These are phyloP conservation scores for Candida bentonensis DNA, from an alignment of 805 yeast species.

Conservation along the genomic window DNA sequence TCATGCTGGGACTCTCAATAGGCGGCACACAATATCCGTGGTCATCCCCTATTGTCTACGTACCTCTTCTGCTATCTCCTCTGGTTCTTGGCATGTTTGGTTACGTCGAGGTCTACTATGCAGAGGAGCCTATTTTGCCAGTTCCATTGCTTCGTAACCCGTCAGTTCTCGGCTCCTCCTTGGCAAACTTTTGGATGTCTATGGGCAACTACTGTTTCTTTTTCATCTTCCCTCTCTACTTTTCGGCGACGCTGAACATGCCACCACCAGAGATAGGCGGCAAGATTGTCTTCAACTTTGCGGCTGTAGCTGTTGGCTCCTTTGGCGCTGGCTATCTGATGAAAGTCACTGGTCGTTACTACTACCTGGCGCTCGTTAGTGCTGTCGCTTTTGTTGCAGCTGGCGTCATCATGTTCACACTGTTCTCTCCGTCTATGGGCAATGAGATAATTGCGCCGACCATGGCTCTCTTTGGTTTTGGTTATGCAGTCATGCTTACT, in stretches of 20 bases:
- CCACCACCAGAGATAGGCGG: background rate
- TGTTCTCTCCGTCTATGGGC: constrained; percentile 5
- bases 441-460: constrained; percentile 11
- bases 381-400: constrained; percentile 39
- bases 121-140: constrained; percentile 51
- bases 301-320: constrained; percentile 52
- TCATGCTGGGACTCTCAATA: constrained; percentile 37
- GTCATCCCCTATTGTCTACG: constrained; percentile 40
- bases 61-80: constrained; percentile 25
- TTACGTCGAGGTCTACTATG: constrained; percentile 33
- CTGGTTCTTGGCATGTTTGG: constrained; percentile 26
- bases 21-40: constrained; percentile 41
- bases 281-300: constrained; percentile 32
- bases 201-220: background rate
- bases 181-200: background rate
- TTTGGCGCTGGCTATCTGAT: constrained; percentile 49
- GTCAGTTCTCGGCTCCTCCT: background rate
- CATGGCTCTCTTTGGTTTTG: constrained; percentile 44
- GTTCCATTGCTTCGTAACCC: constrained; percentile 28
- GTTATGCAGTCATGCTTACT: constrained; percentile 49
- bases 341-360: constrained; percentile 49
- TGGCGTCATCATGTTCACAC: constrained; percentile 20
- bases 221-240: background rate
- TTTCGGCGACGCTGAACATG: background rate
- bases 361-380: constrained; percentile 27